Evolutionary conservation across 805 yeast genomes (phyloP).

Genomic region (Ogataea nitratoaversa): DNA sequence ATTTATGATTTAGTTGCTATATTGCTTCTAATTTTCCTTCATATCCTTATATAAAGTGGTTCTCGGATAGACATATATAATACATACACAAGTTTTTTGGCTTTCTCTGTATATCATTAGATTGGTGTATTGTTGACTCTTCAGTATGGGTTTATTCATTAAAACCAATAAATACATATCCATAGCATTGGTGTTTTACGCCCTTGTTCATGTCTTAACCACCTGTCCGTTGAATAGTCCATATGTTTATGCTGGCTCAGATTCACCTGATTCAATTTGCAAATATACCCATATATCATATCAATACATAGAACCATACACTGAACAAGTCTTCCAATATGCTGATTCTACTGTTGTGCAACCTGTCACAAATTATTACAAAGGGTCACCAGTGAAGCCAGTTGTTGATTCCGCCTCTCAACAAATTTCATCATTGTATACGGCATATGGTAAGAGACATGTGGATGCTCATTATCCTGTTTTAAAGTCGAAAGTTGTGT

Average conservation of each 20-base stretch:
- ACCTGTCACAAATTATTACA: constrained; percentile 15
- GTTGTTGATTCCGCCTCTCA: constrained; percentile 15
- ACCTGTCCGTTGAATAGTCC: constrained; percentile 24
- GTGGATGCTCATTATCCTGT: constrained; percentile 17
- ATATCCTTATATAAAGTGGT: too few relatives aligned
- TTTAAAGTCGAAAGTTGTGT: constrained; percentile 2
- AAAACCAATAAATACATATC: constrained; percentile 16
- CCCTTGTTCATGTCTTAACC: constrained; percentile 17
- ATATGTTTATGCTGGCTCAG: constrained; percentile 7
- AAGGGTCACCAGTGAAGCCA: constrained; percentile 21
- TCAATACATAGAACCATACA: constrained; percentile 16
- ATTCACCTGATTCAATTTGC: constrained; percentile 19
- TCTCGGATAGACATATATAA: too few relatives aligned
- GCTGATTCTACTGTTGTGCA: constrained; percentile 9
- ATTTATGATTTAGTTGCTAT: too few relatives aligned
- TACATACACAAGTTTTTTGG: neutral
- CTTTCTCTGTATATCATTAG: neutral
- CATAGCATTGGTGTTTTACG: constrained; percentile 12
- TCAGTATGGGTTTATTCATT: constrained; percentile 3
- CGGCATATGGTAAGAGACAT: constrained; percentile 11
- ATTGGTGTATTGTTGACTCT: too few relatives aligned
- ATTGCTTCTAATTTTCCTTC: too few relatives aligned
- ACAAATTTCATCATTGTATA: constrained; percentile 6
- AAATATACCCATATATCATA: constrained; percentile 18
- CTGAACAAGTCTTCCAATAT: constrained; percentile 10